Evolutionary conservation across 2,329 filamentous ascomycete genomes (phyloP).

Genomic region (Neoarthrinium moseri): DNA sequence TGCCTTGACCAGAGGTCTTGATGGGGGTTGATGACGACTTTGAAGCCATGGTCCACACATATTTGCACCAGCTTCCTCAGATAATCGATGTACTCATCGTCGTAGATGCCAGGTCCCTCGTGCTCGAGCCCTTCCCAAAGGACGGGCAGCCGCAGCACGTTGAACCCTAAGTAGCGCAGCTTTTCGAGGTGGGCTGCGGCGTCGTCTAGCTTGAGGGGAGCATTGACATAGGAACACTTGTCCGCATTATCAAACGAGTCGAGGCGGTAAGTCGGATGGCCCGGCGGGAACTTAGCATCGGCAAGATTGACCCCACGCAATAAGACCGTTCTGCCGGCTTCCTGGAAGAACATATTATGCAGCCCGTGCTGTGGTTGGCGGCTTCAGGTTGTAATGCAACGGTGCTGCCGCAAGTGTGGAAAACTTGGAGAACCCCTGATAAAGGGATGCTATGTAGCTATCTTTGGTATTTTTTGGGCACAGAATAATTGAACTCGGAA

Average conservation of each 20-base stretch:
- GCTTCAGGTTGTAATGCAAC: no score
- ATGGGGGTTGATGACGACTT: slow-evolving; percentile 22
- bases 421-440: no score
- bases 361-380: slow-evolving; percentile 1
- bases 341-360: slow-evolving; percentile 10
- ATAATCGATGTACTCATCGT: slow-evolving; percentile 20
- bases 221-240: slow-evolving; percentile 14
- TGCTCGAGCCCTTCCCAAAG: slow-evolving; percentile 23
- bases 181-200: slow-evolving; percentile 15
- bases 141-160: slow-evolving; percentile 18
- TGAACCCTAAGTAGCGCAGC: slow-evolving; percentile 19
- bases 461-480: no score
- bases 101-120: slow-evolving; percentile 19
- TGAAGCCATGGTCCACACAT: slow-evolving; percentile 17
- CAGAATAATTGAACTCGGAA: no score
- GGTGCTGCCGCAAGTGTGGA: neutral
- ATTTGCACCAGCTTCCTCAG: slow-evolving; percentile 13
- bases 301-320: slow-evolving; percentile 22
- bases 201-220: slow-evolving; percentile 14
- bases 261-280: slow-evolving; percentile 14
- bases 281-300: slow-evolving; percentile 19
- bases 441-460: no score
- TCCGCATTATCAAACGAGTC: slow-evolving; percentile 14
- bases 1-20: slow-evolving; percentile 23
- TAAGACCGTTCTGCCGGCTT: slow-evolving; percentile 17